Conservation (phyloP, 2,329 filamentous ascomycete genomes). For the Pseudogymnoascus sp. region DNA sequence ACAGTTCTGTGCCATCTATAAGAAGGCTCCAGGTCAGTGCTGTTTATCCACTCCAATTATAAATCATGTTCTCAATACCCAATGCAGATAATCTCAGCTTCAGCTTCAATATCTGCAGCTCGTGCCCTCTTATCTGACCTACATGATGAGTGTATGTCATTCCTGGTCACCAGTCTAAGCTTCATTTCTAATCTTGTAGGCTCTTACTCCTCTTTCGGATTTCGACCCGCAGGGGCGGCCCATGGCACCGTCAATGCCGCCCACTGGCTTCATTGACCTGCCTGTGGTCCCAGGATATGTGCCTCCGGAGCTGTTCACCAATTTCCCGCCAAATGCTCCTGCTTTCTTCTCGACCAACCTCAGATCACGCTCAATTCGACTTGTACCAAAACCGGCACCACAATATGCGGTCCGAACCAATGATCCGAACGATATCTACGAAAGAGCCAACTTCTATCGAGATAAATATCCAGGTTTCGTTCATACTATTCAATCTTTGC, state of each 20-base stretch:
- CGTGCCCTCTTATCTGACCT: not conserved
- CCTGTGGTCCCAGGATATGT: not conserved
- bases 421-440: slow-evolving; percentile 12
- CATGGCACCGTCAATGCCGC: not conserved
- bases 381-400: slow-evolving; percentile 4
- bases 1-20: not conserved
- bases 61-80: not conserved
- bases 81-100: not conserved
- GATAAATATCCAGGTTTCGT: slow-evolving; percentile 15
- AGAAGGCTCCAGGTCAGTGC: not conserved
- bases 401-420: slow-evolving; percentile 15
- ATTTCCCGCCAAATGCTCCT: slow-evolving; percentile 12
- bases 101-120: not conserved
- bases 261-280: not conserved
- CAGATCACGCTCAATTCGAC: slow-evolving; percentile 14
- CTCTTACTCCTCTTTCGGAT: not conserved
- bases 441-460: slow-evolving; percentile 15
- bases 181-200: not conserved
- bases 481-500: slow-evolving; percentile 13
- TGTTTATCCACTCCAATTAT: not conserved
- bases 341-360: slow-evolving; percentile 21
- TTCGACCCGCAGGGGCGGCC: not conserved
- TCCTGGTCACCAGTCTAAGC: not conserved
- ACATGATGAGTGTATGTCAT: not conserved
- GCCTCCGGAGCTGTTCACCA: slow-evolving; percentile 13